A percentile compares a stretch with the other conserved stretches of the same genome.
These are phyloP conservation scores for Setomelanomma holmii DNA, from an alignment of 2,329 filamentous ascomycete genomes.

Conservation along the genomic window DNA sequence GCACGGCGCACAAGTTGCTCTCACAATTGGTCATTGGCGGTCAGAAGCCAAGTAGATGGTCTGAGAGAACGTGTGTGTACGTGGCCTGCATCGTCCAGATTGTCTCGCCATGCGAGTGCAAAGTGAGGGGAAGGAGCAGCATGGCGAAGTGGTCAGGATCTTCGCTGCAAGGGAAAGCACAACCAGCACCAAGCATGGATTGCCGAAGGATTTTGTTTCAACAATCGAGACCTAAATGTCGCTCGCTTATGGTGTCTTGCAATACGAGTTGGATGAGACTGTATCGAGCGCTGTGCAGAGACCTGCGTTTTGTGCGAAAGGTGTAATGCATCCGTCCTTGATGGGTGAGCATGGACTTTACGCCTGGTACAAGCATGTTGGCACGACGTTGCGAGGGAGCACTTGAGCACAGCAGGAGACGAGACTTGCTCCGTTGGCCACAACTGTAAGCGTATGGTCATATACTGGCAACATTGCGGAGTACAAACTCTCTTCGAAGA, in stretches of 20 bases:
- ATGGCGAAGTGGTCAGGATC: constrained; percentile 4
- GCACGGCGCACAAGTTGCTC: neutral
- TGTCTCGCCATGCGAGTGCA: constrained; percentile 15
- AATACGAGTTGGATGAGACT: neutral
- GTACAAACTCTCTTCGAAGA: constrained; percentile 14
- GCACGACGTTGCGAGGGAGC: constrained; percentile 4
- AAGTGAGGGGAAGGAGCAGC: constrained; percentile 9
- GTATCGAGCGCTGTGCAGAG: neutral
- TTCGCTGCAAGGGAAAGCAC: constrained; percentile 11
- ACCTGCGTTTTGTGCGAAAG: neutral
- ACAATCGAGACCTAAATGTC: neutral
- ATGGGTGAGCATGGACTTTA: neutral
- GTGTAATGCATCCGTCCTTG: neutral
- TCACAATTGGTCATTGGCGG: constrained; percentile 5
- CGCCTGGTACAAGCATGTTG: neutral
- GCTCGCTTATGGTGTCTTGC: neutral
- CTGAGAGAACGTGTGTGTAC: constrained; percentile 8
- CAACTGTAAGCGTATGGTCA: constrained; percentile 8
- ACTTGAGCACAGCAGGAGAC: constrained; percentile 1
- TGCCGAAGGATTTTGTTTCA: constrained; percentile 6
- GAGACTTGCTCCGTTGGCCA: neutral
- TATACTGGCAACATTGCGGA: constrained; percentile 10
- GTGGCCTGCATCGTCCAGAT: constrained; percentile 12
- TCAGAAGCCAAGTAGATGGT: neutral
- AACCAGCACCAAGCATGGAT: neutral